phyloP scores from a whole-genome alignment of 352 stramenopile species.

The Globisporangium ultimum region DNA sequence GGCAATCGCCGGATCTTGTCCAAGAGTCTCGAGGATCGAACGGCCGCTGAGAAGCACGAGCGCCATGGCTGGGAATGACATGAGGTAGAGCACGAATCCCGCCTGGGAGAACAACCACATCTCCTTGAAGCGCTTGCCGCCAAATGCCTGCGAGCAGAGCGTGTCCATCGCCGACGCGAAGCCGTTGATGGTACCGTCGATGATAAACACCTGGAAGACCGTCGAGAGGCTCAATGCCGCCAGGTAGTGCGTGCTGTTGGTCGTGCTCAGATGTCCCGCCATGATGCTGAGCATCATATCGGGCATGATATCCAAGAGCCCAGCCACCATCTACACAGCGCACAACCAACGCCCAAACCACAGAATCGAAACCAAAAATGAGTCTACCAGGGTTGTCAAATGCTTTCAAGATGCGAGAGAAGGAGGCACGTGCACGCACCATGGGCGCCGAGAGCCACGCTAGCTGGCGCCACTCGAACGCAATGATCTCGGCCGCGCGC shows the following conservation, averaged over 20 bases:
- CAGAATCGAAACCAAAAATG: background rate
- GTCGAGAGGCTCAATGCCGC: constrained; percentile 18
- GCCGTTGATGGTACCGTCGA: constrained; percentile 20
- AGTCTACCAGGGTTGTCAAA: background rate
- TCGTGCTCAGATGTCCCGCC: constrained; percentile 23
- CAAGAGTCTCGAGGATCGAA: constrained; percentile 23
- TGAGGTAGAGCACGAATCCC: constrained; percentile 18
- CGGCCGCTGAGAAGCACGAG: constrained; percentile 19
- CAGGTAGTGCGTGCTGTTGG: constrained; percentile 36
- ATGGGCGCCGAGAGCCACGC: constrained; percentile 14
- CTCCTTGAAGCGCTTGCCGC: constrained; percentile 26
- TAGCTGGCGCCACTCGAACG: constrained; percentile 18
- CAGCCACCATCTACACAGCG: constrained; percentile 21
- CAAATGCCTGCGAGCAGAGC: constrained; percentile 35
- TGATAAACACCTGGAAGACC: constrained; percentile 20
- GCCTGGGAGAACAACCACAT: constrained; percentile 45
- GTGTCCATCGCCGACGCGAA: constrained; percentile 30
- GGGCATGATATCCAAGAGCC: constrained; percentile 34
- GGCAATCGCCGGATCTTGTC: constrained; percentile 29
- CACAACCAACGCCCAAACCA: background rate
- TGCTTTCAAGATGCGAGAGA: background rate
- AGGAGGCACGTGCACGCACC: background rate
- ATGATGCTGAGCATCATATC: constrained; percentile 36
- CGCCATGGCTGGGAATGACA: constrained; percentile 13
- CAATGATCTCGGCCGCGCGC: constrained; percentile 13